Conservation (phyloP, 2,329 filamentous ascomycete genomes). For the Claviceps monticola region DNA sequence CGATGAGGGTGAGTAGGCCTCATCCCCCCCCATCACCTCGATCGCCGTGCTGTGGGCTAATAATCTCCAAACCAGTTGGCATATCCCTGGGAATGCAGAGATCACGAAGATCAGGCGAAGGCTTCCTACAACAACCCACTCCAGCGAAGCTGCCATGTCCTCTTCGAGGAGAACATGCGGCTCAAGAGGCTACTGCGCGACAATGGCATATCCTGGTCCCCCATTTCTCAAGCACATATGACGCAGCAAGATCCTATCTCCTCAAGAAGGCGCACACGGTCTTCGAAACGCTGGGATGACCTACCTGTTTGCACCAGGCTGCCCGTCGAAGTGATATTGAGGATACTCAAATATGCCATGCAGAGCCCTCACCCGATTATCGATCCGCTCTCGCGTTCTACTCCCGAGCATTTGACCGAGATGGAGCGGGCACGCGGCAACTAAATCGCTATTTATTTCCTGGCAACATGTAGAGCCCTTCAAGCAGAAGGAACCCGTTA, state of each 20-base stretch:
- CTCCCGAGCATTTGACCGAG: constrained; percentile 28
- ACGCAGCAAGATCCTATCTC: constrained; percentile 17
- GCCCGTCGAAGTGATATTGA: constrained; percentile 38
- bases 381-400: constrained; percentile 35
- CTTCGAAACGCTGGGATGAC: constrained; percentile 15
- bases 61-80: constrained; percentile 11
- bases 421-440: constrained; percentile 30
- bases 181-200: constrained; percentile 38
- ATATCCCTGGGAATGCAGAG: constrained; percentile 36
- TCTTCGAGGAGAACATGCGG: constrained; percentile 33
- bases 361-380: constrained; percentile 35
- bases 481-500: constrained; percentile 33
- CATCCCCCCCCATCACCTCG: neutral
- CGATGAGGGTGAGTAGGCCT: neutral
- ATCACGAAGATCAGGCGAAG: constrained; percentile 37
- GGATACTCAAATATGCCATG: constrained; percentile 37
- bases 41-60: neutral
- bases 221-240: constrained; percentile 20
- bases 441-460: constrained; percentile 38
- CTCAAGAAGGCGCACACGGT: constrained; percentile 20
- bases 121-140: constrained; percentile 33
- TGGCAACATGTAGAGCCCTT: constrained; percentile 37
- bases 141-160: constrained; percentile 29
- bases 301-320: constrained; percentile 32
- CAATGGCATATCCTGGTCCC: constrained; percentile 37